A percentile compares a stretch with the other conserved stretches of the same genome.
These are phyloP conservation scores for Boletus barrowsii DNA, from an alignment of 768 basidiomycete species.

Conservation along the genomic window DNA sequence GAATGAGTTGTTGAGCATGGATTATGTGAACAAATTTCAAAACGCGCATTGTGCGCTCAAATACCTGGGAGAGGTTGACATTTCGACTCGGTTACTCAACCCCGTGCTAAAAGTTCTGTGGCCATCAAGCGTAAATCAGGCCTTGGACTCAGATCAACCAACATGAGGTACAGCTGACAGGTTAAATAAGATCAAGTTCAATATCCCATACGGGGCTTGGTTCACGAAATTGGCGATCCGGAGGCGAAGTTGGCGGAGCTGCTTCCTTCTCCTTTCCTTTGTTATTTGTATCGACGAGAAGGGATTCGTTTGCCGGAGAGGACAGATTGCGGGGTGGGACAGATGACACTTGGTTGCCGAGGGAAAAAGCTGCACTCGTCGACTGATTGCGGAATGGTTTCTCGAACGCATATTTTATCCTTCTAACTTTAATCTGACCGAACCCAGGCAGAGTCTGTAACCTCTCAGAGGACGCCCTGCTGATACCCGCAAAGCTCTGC, in stretches of 20 bases:
- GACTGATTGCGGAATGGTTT: slow-evolving; percentile 77
- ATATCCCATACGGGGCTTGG: slow-evolving; percentile 73
- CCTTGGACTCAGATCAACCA: not conserved
- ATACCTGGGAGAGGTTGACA: no score
- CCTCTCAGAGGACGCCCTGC: slow-evolving; percentile 66
- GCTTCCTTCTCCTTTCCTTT: slow-evolving; percentile 25
- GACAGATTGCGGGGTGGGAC: not conserved
- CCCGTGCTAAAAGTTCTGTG: no score
- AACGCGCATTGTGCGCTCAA: not conserved
- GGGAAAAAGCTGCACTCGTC: slow-evolving; percentile 43
- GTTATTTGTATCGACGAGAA: not conserved
- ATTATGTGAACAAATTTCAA: not conserved
- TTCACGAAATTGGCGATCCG: slow-evolving; percentile 31
- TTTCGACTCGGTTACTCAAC: no score
- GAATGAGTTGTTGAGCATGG: not conserved
- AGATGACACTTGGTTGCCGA: slow-evolving; percentile 23
- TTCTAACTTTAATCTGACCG: slow-evolving; percentile 89
- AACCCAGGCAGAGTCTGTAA: slow-evolving; percentile 87
- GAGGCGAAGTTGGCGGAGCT: not conserved
- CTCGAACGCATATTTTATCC: slow-evolving; percentile 87
- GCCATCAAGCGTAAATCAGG: no score
- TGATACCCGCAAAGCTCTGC: slow-evolving; percentile 85
- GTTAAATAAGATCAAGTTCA: slow-evolving; percentile 50
- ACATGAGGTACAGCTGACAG: slow-evolving; percentile 14
- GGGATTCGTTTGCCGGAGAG: not conserved